These are phyloP conservation scores for Ganoderma lingzhi DNA, from an alignment of 1,284 basidiomycete genomes.

Conservation along the genomic window DNA sequence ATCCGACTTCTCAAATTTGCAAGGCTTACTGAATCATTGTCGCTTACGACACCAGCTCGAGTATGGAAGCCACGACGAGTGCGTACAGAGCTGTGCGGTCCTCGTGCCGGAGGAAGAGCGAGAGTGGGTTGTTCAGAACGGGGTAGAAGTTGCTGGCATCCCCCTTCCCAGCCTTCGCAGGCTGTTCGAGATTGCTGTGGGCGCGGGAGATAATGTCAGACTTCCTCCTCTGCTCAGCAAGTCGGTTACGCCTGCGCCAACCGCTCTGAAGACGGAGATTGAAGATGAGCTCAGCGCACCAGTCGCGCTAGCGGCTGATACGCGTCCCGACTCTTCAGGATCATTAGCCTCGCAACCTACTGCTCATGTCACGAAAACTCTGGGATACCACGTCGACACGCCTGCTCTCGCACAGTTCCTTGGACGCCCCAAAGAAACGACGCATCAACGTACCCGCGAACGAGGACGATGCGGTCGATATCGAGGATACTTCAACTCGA, in stretches of 20 bases:
- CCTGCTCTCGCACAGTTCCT: conserved; percentile 77
- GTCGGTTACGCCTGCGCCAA: conserved; percentile 1
- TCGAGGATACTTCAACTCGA: conserved; percentile 40
- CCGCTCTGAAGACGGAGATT: background rate
- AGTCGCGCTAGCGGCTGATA: background rate
- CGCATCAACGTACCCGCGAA: conserved; percentile 62
- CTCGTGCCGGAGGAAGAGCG: conserved; percentile 49
- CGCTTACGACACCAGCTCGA: conserved; percentile 71
- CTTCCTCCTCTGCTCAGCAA: conserved; percentile 12
- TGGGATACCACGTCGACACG: conserved; percentile 75
- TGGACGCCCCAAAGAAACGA: conserved; percentile 63
- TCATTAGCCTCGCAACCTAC: conserved; percentile 26
- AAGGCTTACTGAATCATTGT: conserved; percentile 80
- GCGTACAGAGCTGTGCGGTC: conserved; percentile 70
- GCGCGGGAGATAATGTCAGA: conserved; percentile 38
- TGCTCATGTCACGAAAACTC: conserved; percentile 61
- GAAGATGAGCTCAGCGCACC: background rate
- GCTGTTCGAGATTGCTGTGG: conserved; percentile 77
- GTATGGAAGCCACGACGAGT: conserved; percentile 80
- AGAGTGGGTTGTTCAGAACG: conserved; percentile 55
- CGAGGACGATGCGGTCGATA: conserved; percentile 54
- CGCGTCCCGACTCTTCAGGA: background rate
- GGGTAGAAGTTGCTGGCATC: conserved; percentile 64
- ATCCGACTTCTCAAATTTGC: conserved; percentile 73
- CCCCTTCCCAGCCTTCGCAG: conserved; percentile 68